A percentile compares a stretch with the other conserved stretches of the same genome.
These are phyloP conservation scores for Dalbergia cultrata DNA, from an alignment of 306 rosid genomes.

Conservation along the genomic window DNA sequence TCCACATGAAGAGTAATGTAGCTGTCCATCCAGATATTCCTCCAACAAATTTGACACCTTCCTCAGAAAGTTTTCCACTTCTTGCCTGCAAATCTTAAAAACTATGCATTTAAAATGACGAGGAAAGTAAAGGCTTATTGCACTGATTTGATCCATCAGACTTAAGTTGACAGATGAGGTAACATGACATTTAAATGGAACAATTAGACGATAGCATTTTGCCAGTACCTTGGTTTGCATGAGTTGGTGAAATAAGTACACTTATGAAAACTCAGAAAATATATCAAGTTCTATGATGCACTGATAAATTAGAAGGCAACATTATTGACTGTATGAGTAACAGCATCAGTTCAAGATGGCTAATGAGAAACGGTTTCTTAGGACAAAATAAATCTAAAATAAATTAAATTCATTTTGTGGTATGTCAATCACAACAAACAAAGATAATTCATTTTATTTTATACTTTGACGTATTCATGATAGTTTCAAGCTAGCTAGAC, in stretches of 20 bases:
- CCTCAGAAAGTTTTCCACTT: conserved; percentile 76
- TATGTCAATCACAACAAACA: neutral
- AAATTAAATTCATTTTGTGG: conserved; percentile 16
- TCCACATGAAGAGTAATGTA: conserved; percentile 98
- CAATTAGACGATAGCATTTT: conserved; percentile 15
- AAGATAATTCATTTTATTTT: neutral
- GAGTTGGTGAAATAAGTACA: conserved; percentile 35
- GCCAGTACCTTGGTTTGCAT: neutral
- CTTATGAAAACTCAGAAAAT: conserved; percentile 32
- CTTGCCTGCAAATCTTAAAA: conserved; percentile 73
- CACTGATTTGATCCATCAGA: conserved; percentile 35
- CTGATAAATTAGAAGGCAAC: neutral
- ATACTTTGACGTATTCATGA: neutral
- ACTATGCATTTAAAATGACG: conserved; percentile 39
- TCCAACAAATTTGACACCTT: conserved; percentile 85
- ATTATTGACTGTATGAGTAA: neutral
- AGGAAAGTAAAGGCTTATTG: conserved; percentile 37
- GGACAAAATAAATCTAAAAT: neutral
- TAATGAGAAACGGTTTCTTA: neutral
- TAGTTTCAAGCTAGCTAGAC: conserved; percentile 27
- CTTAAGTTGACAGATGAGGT: conserved; percentile 11
- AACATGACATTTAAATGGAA: conserved; percentile 26
- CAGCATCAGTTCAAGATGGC: neutral
- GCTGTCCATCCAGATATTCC: conserved; percentile 98
- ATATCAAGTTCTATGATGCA: conserved; percentile 15